These are phyloP conservation scores for Zygnema circumcarinatum DNA, from an alignment of 139 green algal species.

Conservation along the genomic window DNA sequence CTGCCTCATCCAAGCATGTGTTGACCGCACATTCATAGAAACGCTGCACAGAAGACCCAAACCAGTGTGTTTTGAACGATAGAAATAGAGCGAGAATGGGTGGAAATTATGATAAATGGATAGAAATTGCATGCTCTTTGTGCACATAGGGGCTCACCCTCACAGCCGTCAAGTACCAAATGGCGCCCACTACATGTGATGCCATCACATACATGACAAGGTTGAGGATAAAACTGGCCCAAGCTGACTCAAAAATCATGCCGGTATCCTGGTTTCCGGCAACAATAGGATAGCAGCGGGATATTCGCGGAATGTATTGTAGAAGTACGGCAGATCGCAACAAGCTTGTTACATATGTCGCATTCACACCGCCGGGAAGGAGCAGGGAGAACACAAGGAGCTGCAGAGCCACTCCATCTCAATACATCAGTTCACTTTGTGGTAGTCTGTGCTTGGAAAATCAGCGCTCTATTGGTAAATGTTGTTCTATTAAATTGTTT, in stretches of 20 bases:
- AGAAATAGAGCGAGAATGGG: too few relatives aligned
- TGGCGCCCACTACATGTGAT: conserved; percentile 24
- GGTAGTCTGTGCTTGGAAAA: not conserved
- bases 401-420: not conserved
- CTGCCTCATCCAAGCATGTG: not conserved
- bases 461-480: not conserved
- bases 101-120: too few relatives aligned
- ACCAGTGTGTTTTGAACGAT: too few relatives aligned
- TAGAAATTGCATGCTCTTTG: too few relatives aligned
- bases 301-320: conserved; percentile 52
- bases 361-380: too few relatives aligned
- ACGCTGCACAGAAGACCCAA: not conserved
- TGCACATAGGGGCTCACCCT: too few relatives aligned
- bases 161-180: conserved; percentile 44
- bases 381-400: not conserved
- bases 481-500: not conserved
- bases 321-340: conserved; percentile 38
- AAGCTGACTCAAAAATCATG: conserved; percentile 40
- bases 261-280: not conserved
- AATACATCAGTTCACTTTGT: not conserved
- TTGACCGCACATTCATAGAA: too few relatives aligned
- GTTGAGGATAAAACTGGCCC: conserved; percentile 47
- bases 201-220: conserved; percentile 46
- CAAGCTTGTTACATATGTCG: too few relatives aligned
- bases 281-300: conserved; percentile 36